A percentile compares a stretch with the other conserved stretches of the same genome.
These are phyloP conservation scores for Phytophthora litchii DNA, from an alignment of 352 stramenopile genomes.

Conservation along the genomic window DNA sequence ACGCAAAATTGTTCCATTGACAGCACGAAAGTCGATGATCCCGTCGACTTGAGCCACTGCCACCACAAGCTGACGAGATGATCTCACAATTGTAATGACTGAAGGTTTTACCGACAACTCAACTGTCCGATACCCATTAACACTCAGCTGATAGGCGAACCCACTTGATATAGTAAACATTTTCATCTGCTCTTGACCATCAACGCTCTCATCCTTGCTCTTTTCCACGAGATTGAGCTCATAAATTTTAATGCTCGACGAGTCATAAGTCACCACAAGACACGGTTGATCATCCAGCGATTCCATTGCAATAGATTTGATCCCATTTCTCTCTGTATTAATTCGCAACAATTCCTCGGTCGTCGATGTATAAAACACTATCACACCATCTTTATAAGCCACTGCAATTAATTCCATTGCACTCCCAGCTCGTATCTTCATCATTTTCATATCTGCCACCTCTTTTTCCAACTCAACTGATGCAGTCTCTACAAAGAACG, in stretches of 20 bases:
- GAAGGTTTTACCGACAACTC: not conserved
- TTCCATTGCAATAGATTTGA: conserved; percentile 26
- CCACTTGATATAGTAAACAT: conserved; percentile 1
- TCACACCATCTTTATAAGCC: conserved; percentile 23
- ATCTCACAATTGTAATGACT: conserved; percentile 10
- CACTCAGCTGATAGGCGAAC: conserved; percentile 3
- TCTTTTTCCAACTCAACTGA: conserved; percentile 5
- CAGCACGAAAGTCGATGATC: conserved; percentile 35
- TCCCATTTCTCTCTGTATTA: not conserved
- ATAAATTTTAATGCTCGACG: conserved; percentile 21
- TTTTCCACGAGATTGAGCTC: conserved; percentile 26
- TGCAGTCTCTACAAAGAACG: conserved; percentile 48
- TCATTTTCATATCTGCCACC: conserved; percentile 53
- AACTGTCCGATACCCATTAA: conserved; percentile 3
- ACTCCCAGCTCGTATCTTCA: conserved; percentile 30
- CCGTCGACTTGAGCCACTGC: conserved; percentile 25
- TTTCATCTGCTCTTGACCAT: not conserved
- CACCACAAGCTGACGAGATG: conserved; percentile 22
- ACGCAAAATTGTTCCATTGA: conserved; percentile 57
- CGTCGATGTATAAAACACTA: conserved; percentile 45
- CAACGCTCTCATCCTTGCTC: not conserved
- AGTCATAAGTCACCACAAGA: conserved; percentile 27
- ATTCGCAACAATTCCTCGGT: conserved; percentile 28
- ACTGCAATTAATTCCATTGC: conserved; percentile 47
- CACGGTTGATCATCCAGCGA: conserved; percentile 20